phyloP scores from a whole-genome alignment of 2,329 filamentous ascomycete genomes.

The Ophiosphaerella korrae region DNA sequence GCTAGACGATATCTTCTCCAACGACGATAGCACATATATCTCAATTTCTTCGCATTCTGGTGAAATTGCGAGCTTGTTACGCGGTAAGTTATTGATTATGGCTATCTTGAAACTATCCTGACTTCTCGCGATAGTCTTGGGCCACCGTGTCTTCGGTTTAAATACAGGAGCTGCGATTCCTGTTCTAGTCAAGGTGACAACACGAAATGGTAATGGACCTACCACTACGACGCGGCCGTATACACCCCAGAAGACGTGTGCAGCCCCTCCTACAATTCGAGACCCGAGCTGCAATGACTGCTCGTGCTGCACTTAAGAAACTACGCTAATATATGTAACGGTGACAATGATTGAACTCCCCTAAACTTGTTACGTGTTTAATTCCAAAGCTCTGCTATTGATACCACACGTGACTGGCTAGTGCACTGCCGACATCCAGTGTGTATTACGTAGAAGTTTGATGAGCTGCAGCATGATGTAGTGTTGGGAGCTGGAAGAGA shows the following conservation, averaged over 20 bases:
- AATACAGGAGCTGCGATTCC: conserved; percentile 72
- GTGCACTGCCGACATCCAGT: no score
- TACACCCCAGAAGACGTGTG: conserved; percentile 33
- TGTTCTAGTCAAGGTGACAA: conserved; percentile 66
- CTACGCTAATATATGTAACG: no score
- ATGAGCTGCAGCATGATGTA: not conserved
- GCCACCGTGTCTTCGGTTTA: conserved; percentile 66
- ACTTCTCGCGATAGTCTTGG: conserved; percentile 51
- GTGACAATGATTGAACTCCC: no score
- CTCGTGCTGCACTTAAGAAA: conserved; percentile 35
- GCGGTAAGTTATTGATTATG: conserved; percentile 24
- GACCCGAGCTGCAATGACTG: conserved; percentile 44
- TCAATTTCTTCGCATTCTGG: conserved; percentile 65
- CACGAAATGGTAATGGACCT: conserved; percentile 37
- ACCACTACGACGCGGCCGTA: conserved; percentile 39
- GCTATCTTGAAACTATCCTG: conserved; percentile 1
- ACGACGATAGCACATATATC: conserved; percentile 55
- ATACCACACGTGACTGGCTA: no score
- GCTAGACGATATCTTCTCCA: conserved; percentile 59
- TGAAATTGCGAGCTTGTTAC: conserved; percentile 60
- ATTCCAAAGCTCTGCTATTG: no score
- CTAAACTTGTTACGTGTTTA: no score
- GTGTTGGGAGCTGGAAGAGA: not conserved
- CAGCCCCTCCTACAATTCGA: conserved; percentile 31
- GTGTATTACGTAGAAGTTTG: not conserved